Evolutionary conservation across 768 basidiomycete species (phyloP), one percentile per base, ranked within the genome.

Genomic region (Imleria badia): DNA sequence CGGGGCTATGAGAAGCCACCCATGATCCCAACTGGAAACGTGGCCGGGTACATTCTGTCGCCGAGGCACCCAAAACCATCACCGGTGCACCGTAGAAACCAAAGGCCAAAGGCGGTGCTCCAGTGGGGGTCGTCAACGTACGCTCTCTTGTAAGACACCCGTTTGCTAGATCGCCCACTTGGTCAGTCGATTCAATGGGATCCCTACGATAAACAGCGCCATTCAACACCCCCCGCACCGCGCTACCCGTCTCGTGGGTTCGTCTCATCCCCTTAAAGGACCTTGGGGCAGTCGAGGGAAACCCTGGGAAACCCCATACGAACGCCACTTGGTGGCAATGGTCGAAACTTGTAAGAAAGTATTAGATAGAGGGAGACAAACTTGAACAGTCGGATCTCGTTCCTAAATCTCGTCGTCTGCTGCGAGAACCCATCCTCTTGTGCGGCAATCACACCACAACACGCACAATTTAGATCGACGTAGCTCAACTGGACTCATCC

Each of bases 351-450:
- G 20, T 13, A 15, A 29, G 42, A n/a, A n/a, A n/a, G n/a, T n/a
- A n/a, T n/a, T n/a, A n/a, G n/a, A n/a, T n/a, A n/a, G n/a, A n/a
- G n/a, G n/a, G n/a, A n/a, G n/a, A n/a, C n/a, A n/a, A n/a, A n/a
- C n/a, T n/a, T n/a, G n/a, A n/a, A n/a, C n/a, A n/a, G n/a, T 20
- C 30, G 6, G 40, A 58, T 62, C 52, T 58, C 44, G 56, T 62
- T 51, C 59, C 63, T 65, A 47, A 53, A 63, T 63, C 52, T 62
- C 43, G 12, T 30, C 26, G 17, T 34, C 42, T 7, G n/a, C 26
- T 9, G 30, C 45, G 31, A 58, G 26, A 44, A 40, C 39, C 49
- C 4, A 26, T n/a, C n/a, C 15, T 22, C 39, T 14, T 20, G 49
- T 17, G 31, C 49, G 49, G 22, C 43, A 51, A 49, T 55, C 54